phyloP scores from a whole-genome alignment of 768 basidiomycete species.

The Lactarius sanguifluus region DNA sequence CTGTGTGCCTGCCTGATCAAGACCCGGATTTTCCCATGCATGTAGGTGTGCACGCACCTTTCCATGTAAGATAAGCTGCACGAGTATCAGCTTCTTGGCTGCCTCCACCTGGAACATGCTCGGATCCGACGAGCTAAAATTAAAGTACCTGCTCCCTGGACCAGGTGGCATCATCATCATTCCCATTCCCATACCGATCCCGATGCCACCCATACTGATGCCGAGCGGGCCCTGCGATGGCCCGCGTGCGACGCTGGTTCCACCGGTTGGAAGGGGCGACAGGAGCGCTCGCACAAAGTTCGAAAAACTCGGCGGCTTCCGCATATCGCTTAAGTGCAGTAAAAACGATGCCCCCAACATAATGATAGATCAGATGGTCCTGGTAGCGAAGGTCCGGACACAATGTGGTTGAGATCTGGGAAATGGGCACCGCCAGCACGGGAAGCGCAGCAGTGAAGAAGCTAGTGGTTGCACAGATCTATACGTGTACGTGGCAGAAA shows the following conservation, averaged over 20 bases:
- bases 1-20: conserved; percentile 33
- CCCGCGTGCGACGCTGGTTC: conserved; percentile 1
- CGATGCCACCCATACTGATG: conserved; percentile 19
- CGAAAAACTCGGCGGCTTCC: conserved; percentile 74
- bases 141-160: conserved; percentile 13
- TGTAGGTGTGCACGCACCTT: conserved; percentile 47
- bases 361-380: conserved; percentile 85
- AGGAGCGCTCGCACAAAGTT: conserved; percentile 63
- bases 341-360: conserved; percentile 71
- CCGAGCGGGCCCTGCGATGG: conserved; percentile 17
- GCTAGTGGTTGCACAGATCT: conserved; percentile 58
- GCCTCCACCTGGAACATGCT: conserved; percentile 82
- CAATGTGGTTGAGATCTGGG: conserved; percentile 56
- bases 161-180: conserved; percentile 19
- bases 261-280: conserved; percentile 26
- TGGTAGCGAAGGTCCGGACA: conserved; percentile 65
- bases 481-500: not conserved
- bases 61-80: conserved; percentile 77
- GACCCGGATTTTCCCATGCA: not conserved
- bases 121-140: conserved; percentile 39
- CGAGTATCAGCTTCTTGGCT: conserved; percentile 75
- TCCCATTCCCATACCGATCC: conserved; percentile 23
- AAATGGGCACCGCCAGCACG: conserved; percentile 62
- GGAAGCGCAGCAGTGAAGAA: conserved; percentile 59
- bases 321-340: conserved; percentile 62